Conservation (phyloP, 2,329 filamentous ascomycete species). For the Beauveria bassiana region DNA sequence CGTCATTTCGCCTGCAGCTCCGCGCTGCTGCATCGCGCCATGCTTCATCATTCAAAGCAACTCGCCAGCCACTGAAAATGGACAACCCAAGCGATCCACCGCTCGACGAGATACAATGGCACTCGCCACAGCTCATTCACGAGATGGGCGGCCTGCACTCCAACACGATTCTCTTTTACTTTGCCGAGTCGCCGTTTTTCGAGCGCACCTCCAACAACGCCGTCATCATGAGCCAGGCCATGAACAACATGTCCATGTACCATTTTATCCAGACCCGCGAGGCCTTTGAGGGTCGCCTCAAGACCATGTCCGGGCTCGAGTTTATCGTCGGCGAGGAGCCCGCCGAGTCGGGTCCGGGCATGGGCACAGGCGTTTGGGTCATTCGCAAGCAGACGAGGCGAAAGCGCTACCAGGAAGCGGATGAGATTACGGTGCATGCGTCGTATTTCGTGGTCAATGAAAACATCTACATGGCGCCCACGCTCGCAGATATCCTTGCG, state of each 20-base stretch:
- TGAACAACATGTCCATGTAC: conserved; percentile 52
- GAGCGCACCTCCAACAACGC: conserved; percentile 62
- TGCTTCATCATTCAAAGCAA: not conserved
- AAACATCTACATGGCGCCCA: conserved; percentile 60
- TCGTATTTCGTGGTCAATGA: conserved; percentile 59
- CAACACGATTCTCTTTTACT: conserved; percentile 61
- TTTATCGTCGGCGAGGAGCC: conserved; percentile 60
- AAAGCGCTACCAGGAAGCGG: conserved; percentile 46
- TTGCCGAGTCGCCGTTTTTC: conserved; percentile 60
- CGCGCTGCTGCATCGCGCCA: not conserved
- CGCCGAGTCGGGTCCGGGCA: conserved; percentile 55
- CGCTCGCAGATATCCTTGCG: conserved; percentile 50
- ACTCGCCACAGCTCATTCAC: conserved; percentile 40
- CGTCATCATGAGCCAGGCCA: conserved; percentile 53
- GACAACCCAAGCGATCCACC: conserved; percentile 40
- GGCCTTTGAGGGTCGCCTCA: conserved; percentile 54
- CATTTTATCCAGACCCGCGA: conserved; percentile 53
- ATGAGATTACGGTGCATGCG: conserved; percentile 51
- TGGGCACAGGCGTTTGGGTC: conserved; percentile 61
- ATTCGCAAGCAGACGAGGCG: conserved; percentile 60
- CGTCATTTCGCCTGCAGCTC: not conserved
- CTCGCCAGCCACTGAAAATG: conserved; percentile 26
- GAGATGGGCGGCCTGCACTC: conserved; percentile 53
- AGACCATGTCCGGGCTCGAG: conserved; percentile 59
- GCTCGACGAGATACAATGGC: conserved; percentile 63